Base-by-base conservation (phyloP, 805 yeast species). In the Ogataea glucozyma region DNA sequence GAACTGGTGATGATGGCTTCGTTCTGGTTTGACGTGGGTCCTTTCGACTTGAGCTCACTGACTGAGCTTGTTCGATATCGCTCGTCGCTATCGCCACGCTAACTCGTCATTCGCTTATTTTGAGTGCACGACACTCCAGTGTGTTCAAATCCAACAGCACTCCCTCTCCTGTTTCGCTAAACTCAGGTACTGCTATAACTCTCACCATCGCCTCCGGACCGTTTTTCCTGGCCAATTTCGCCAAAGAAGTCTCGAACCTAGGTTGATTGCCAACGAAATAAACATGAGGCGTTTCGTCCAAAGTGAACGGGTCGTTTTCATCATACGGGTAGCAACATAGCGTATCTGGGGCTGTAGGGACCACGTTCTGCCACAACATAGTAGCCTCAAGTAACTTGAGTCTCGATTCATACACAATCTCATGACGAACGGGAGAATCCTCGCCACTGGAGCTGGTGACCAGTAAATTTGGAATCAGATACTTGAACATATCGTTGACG, bases 341-440 rank as follows among this genome's bases (percentile, higher is more conserved):
- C 0, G 99, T 93, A 57, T 93, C 98, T 0, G 99, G 99, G 1
- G 97, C 95, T 0, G 97, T 89, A 2, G 99, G 99, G 1, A 87
- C 81, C 18, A 87, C 70, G 57, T 88, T 88, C 56, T 89, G 91
- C 96, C 97, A 90, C 34, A 69, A 66, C 26, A 93, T 58, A 0
- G 87, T 84, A 12, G 79, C 71, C 52, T 82, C 85, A 68, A 91
- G 72, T 54, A 83, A 65, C 16, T 75, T 72, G 13, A 78, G 52
- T 43, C 85, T 64, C 2, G 71, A 59, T 87, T 54, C 91, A 79
- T 37, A 83, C 62, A 56, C 77, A 76, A 54, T 41, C 37, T 53
- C 62, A 32, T 43, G 44, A 22, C 53, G 61, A 51, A 44, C 56
- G 47, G 52, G 63, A 6, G 60, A 48, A 24, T 53, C 54, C 5